A percentile compares a stretch with the other conserved stretches of the same genome.
phyloP scores from a whole-genome alignment of 805 yeast species.

The Kuraishia ogatae region DNA sequence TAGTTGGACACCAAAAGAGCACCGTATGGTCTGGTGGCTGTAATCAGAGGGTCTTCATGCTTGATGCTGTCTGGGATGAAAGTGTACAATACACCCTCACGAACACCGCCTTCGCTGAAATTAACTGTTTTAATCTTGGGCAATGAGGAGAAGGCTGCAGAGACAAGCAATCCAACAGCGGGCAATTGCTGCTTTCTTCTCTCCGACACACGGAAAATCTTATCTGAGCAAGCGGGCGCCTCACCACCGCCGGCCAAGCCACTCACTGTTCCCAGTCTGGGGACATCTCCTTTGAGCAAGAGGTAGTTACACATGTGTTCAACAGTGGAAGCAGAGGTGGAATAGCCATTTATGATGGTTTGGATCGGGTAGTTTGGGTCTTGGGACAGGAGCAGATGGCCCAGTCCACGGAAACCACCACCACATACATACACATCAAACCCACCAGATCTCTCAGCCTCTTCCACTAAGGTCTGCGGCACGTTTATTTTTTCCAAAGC shows the following conservation, averaged over 20 bases:
- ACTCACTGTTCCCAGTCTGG: slow-evolving; percentile 20
- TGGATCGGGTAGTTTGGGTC: slow-evolving; percentile 57
- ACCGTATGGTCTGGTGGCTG: slow-evolving; percentile 67
- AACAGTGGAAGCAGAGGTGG: slow-evolving; percentile 46
- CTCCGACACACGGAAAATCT: slow-evolving; percentile 57
- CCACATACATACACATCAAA: slow-evolving; percentile 61
- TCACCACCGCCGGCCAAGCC: not conserved
- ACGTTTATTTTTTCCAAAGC: slow-evolving; percentile 43
- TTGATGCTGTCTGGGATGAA: slow-evolving; percentile 49
- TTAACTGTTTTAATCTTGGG: slow-evolving; percentile 55
- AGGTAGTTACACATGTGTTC: slow-evolving; percentile 41
- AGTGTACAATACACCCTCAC: slow-evolving; percentile 68
- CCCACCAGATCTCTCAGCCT: slow-evolving; percentile 50
- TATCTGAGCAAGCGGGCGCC: slow-evolving; percentile 18
- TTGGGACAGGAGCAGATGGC: slow-evolving; percentile 43
- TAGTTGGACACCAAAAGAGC: slow-evolving; percentile 55
- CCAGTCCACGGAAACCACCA: slow-evolving; percentile 67
- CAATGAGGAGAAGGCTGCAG: slow-evolving; percentile 53
- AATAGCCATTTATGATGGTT: slow-evolving; percentile 61
- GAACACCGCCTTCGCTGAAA: slow-evolving; percentile 69
- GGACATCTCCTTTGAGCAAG: slow-evolving; percentile 38
- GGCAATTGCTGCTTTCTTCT: slow-evolving; percentile 61
- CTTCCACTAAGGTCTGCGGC: slow-evolving; percentile 40
- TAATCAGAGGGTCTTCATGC: slow-evolving; percentile 58
- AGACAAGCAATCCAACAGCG: slow-evolving; percentile 53